Base-by-base conservation (phyloP, 1,139 yeast species). In the Pichia kudriavzevii region DNA sequence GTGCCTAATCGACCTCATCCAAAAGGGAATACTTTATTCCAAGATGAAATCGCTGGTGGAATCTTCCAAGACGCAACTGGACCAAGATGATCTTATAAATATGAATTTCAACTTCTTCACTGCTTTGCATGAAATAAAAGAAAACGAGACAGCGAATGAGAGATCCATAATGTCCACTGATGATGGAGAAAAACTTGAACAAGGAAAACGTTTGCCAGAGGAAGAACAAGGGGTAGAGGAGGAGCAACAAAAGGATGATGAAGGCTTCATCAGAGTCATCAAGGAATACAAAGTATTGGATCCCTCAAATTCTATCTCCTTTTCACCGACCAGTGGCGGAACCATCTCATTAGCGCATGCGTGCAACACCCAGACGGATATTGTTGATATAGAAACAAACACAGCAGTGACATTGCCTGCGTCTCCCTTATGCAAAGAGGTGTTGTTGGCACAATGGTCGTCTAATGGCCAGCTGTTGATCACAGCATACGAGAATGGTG, bases 11-110 rank as follows among this genome's bases (percentile, higher is more conserved):
- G 75, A 75, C 50, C 61, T 88, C 34, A 79, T 88, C 1, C 96
- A 88, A 50, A 82, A 79, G 54, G 97, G 97, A 2, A 74, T 88
- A 19, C 67, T 87, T 39, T 83, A 79, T 52, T 64, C 69, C 20
- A 75, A 71, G 47, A 67, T 73, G 26, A 79, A 75, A 42, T 61
- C 68, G 8, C 48, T 68, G 24, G 67, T 70, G 9, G 26, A 38
- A 17, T 21, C 19, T 4, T 30, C 34, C 4, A 34, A 35, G 6
- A 30, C 42, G 5, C 28, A 39, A n/a, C 10, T 53, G 2, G 37
- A 36, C 2, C 37, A 49, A 15, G 52, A 48, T 18, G 53, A 50
- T 22, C 30, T 52, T 3, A 41, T 50, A 6, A 46, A 49, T 34
- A 30, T 48, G 41, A 47, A 53, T 29, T 50, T 56, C 39, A 55